These are phyloP conservation scores for Aspergillus ruber DNA, from an alignment of 2,329 filamentous ascomycete genomes.

Conservation along the genomic window DNA sequence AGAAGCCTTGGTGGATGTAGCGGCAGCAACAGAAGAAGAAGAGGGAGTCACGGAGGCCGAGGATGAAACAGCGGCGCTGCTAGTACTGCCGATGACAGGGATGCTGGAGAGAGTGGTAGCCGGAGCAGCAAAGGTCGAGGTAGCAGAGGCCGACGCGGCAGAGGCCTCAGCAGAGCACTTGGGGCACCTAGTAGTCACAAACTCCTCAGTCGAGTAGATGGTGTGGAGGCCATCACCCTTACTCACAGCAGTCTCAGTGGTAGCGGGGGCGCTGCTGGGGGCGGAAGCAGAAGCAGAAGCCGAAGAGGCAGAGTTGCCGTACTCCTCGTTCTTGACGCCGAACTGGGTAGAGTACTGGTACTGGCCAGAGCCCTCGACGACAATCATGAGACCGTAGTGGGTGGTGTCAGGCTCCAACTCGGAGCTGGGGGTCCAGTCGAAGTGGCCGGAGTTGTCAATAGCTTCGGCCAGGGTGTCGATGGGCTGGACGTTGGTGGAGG, in stretches of 20 bases:
- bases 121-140: conserved; percentile 5
- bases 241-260: conserved; percentile 4
- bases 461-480: conserved; percentile 47
- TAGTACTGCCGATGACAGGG: conserved; percentile 8
- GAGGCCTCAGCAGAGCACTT: conserved; percentile 1
- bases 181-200: background rate
- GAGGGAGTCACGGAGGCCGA: background rate
- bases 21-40: conserved; percentile 1
- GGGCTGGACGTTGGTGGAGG: conserved; percentile 48
- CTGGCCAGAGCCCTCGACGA: conserved; percentile 52
- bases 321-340: conserved; percentile 42
- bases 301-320: conserved; percentile 8
- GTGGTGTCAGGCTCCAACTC: conserved; percentile 43
- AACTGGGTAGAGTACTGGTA: conserved; percentile 60
- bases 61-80: conserved; percentile 6
- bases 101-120: conserved; percentile 9
- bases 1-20: conserved; percentile 2
- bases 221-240: conserved; percentile 3
- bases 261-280: conserved; percentile 6
- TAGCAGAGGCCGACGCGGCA: conserved; percentile 4
- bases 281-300: conserved; percentile 7
- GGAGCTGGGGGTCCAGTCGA: conserved; percentile 48
- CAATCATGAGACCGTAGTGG: conserved; percentile 57
- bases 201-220: background rate
- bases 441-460: conserved; percentile 52